Conservation (phyloP, 2,329 filamentous ascomycete species). For the Monilinia aucupariae region DNA sequence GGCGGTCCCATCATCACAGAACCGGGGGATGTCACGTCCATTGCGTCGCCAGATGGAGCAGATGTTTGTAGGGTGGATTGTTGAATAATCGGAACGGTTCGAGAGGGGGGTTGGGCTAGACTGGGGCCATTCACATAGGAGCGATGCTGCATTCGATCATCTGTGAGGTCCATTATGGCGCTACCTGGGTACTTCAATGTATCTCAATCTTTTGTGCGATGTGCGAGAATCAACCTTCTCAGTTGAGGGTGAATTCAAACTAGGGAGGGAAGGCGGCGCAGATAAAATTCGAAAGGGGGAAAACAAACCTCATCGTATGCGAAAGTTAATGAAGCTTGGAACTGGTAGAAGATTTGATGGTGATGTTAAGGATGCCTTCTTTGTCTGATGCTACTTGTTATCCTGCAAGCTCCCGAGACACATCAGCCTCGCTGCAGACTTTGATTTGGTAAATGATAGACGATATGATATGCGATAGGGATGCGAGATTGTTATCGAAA, state of each 20-base stretch:
- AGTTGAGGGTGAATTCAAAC: background rate
- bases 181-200: conserved; percentile 26
- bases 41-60: conserved; percentile 53
- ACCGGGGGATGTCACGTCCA: conserved; percentile 52
- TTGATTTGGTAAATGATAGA: background rate
- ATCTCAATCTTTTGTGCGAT: conserved; percentile 8
- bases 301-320: conserved; percentile 14
- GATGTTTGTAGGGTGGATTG: conserved; percentile 55
- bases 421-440: conserved; percentile 28
- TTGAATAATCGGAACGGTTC: conserved; percentile 52
- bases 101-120: conserved; percentile 26
- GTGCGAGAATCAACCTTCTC: background rate
- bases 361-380: conserved; percentile 13
- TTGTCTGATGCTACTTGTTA: conserved; percentile 17
- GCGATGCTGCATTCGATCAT: conserved; percentile 32
- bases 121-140: conserved; percentile 29
- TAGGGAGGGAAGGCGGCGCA: background rate
- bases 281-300: conserved; percentile 2
- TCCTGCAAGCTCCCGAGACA: conserved; percentile 31
- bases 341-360: background rate
- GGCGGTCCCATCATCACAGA: conserved; percentile 40
- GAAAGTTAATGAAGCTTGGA: conserved; percentile 2
- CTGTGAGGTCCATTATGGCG: conserved; percentile 31
- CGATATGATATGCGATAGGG: background rate
- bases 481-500: background rate